Conservation (phyloP, 2,329 filamentous ascomycete species). For the Stachybotrys echinatus region DNA sequence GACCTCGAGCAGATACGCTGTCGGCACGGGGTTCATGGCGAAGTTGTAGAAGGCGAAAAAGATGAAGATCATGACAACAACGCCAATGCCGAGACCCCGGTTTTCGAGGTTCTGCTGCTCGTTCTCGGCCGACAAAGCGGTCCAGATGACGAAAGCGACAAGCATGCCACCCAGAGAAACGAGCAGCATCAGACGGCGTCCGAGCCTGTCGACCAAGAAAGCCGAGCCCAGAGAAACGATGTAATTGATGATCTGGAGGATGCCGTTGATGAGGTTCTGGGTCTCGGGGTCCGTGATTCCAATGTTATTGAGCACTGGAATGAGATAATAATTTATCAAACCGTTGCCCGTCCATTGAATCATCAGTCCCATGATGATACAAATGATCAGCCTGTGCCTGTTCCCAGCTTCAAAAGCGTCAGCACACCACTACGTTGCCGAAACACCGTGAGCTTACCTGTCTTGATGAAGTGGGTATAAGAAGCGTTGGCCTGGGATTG, state of each 20-base stretch:
- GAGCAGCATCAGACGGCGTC: constrained; percentile 4
- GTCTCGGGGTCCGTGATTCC: constrained; percentile 27
- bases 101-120: constrained; percentile 11
- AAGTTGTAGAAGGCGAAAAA: constrained; percentile 41
- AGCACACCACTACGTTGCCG: background rate
- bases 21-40: constrained; percentile 44
- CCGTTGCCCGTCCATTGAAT: constrained; percentile 17
- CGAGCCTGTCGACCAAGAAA: constrained; percentile 11
- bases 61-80: constrained; percentile 21
- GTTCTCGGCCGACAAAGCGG: constrained; percentile 19
- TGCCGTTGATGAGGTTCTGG: constrained; percentile 34
- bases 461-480: constrained; percentile 3
- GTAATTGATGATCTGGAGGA: constrained; percentile 27
- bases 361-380: constrained; percentile 9
- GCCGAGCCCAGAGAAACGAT: constrained; percentile 23
- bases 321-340: constrained; percentile 30
- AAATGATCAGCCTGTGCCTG: constrained; percentile 14
- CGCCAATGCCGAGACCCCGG: constrained; percentile 16
- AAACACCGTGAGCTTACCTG: background rate
- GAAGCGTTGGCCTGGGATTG: background rate
- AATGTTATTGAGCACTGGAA: constrained; percentile 25
- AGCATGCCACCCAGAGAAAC: constrained; percentile 18
- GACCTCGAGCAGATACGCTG: constrained; percentile 43
- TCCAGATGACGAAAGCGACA: constrained; percentile 24
- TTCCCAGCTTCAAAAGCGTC: constrained; percentile 16